phyloP scores from a whole-genome alignment of 73 alveolate species.

The Uronychia setigera region DNA sequence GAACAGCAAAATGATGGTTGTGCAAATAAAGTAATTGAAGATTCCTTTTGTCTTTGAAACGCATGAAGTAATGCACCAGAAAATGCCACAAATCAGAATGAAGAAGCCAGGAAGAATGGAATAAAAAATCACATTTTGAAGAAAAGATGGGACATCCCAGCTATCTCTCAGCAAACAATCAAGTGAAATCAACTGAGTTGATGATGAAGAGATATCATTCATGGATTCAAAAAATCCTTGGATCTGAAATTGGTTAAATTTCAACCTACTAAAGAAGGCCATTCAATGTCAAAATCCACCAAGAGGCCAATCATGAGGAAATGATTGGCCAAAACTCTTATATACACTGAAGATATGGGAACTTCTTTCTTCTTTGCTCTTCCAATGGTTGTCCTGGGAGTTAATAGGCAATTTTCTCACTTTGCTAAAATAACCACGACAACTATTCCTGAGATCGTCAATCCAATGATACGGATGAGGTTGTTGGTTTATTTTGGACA shows the following conservation, averaged over 20 bases:
- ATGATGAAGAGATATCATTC: neutral
- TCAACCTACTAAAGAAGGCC: conserved; percentile 2
- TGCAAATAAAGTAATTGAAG: neutral
- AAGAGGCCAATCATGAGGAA: conserved; percentile 10
- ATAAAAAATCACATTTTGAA: conserved; percentile 1
- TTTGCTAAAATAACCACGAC: conserved; percentile 35
- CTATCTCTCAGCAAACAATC: neutral
- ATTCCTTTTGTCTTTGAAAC: neutral
- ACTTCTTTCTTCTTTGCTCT: conserved; percentile 9
- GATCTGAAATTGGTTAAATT: conserved; percentile 5
- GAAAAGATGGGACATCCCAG: conserved; percentile 3
- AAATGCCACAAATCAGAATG: neutral
- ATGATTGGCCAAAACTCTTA: neutral
- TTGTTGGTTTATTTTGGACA: conserved; percentile 29
- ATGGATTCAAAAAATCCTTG: neutral
- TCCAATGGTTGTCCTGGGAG: neutral
- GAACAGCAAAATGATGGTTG: conserved; percentile 44
- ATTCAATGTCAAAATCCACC: conserved; percentile 9
- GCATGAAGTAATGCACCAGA: conserved; percentile 1
- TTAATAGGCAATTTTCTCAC: neutral
- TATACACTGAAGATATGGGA: conserved; percentile 4
- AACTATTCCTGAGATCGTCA: conserved; percentile 24
- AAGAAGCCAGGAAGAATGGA: neutral
- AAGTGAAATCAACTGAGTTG: neutral
- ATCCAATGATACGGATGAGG: conserved; percentile 17